Evolutionary conservation across 106 monocot genomes (phyloP), one percentile per base, ranked within the genome.

Genomic region (Chionographis japonica): DNA sequence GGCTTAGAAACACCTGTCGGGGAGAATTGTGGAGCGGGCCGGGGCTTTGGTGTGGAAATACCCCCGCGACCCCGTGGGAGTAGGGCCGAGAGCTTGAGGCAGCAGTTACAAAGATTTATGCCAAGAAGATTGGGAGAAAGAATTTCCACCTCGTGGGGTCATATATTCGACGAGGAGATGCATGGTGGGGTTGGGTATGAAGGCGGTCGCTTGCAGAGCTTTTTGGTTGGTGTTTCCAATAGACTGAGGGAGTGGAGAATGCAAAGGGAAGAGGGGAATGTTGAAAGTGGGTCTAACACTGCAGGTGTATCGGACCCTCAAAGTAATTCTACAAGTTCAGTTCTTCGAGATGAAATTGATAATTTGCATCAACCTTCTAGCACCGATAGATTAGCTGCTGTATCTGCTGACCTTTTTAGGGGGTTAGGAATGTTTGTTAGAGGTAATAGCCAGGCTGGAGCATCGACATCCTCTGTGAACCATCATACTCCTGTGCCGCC

Each of bases 1-100:
- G 68, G 54, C 16, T 14, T 67, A n/a, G 68, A 70, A 38, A 35
- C 77, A 40, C 39, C 15, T 65, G 60, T 50, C 12, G 40, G 61
- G 35, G 54, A 70, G 57, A 52, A 37, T 42, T 12, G 2, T 4
- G 67, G 14, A 50, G 54, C 65, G 17, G 65, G 16, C 6, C 60
- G 62, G 17, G 77, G 52, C 4, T 63, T 61, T 1, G 79, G 60
- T 13, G 6, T 80, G 50, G 63, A 79, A 27, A 84, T 90, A 27
- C 90, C 90, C 0, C 86, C 90, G 3, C 72, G 86, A 37, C 89
- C 89, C 2, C 71, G n/a, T 53, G 89, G 80, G 13, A 46, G 41
- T 37, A 74, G 89, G 40, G 53, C 54, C 10, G 83, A 90, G 61
- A 86, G 86, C 74, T 67, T 61, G 50, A 64, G 83, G 57, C 89